phyloP scores from a whole-genome alignment of 768 basidiomycete genomes.

The Tylopilus sp. region DNA sequence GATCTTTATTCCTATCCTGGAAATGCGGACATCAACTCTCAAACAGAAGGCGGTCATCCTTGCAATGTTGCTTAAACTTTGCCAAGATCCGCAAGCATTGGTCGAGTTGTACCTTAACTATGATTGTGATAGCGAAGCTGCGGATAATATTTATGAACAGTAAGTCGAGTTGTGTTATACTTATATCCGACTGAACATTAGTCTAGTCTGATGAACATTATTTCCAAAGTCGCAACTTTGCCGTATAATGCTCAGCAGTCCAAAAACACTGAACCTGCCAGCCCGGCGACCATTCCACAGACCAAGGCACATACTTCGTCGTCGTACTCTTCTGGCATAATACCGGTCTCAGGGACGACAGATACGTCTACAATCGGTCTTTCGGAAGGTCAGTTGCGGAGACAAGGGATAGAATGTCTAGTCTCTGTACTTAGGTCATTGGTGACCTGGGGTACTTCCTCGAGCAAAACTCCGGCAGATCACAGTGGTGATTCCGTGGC shows the following conservation, averaged over 20 bases:
- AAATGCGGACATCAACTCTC: constrained; percentile 94
- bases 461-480: constrained; percentile 34
- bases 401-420: constrained; percentile 94
- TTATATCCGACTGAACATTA: constrained; percentile 4
- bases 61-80: constrained; percentile 81
- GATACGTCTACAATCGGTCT: constrained; percentile 66
- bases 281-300: constrained; percentile 55
- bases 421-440: constrained; percentile 86
- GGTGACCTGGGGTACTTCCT: constrained; percentile 81
- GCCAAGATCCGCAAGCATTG: constrained; percentile 94
- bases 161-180: constrained; percentile 35
- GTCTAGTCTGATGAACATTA: constrained; percentile 84
- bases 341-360: constrained; percentile 62
- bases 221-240: constrained; percentile 83
- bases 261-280: constrained; percentile 54
- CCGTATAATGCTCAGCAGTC: constrained; percentile 46
- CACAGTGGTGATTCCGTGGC: constrained; percentile 37
- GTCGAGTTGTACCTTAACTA: constrained; percentile 99
- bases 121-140: constrained; percentile 93
- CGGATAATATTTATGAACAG: constrained; percentile 97
- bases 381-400: constrained; percentile 79
- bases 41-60: constrained; percentile 94
- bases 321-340: constrained; percentile 60
- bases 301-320: constrained; percentile 33
- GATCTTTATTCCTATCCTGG: constrained; percentile 96